phyloP scores from a whole-genome alignment of 192 early-diverging fungal species.

The Obelidium mucronatum region DNA sequence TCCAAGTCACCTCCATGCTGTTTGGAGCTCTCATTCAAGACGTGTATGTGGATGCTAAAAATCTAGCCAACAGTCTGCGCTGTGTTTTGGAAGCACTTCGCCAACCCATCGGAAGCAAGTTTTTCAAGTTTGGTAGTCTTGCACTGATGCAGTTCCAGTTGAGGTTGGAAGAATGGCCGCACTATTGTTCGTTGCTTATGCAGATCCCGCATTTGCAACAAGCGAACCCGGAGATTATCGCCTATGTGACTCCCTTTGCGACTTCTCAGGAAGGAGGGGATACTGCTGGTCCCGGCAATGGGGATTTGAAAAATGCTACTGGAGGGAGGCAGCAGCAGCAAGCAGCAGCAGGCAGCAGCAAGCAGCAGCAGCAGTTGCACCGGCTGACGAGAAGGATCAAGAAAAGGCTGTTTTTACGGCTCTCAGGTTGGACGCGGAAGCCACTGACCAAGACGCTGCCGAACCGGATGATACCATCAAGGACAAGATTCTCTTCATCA shows the following conservation, averaged over 20 bases:
- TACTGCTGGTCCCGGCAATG: background rate
- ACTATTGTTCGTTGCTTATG: constrained; percentile 82
- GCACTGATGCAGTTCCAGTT: constrained; percentile 84
- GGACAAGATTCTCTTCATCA: constrained; percentile 96
- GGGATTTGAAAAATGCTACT: constrained; percentile 18
- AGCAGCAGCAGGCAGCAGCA: too few species aligned
- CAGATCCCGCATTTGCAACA: constrained; percentile 87
- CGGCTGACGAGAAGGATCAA: constrained; percentile 18
- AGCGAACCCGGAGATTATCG: constrained; percentile 74
- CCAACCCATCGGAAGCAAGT: constrained; percentile 75
- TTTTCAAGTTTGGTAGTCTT: constrained; percentile 91
- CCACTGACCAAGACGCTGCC: constrained; percentile 45
- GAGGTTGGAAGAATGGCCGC: constrained; percentile 89
- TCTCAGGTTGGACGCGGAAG: constrained; percentile 59
- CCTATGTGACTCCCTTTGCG: constrained; percentile 54
- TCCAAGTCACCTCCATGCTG: constrained; percentile 85
- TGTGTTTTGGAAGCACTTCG: constrained; percentile 89
- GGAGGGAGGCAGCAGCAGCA: constrained; percentile 39
- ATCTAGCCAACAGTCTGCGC: constrained; percentile 87
- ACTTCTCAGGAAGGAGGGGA: background rate
- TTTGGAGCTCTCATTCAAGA: constrained; percentile 92
- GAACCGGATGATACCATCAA: constrained; percentile 68
- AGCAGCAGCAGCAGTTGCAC: constrained; percentile 21
- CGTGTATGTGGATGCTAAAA: constrained; percentile 80
- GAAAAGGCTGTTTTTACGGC: constrained; percentile 69